Conservation (phyloP, 352 stramenopile genomes). For the Phytophthora uliginosa region DNA sequence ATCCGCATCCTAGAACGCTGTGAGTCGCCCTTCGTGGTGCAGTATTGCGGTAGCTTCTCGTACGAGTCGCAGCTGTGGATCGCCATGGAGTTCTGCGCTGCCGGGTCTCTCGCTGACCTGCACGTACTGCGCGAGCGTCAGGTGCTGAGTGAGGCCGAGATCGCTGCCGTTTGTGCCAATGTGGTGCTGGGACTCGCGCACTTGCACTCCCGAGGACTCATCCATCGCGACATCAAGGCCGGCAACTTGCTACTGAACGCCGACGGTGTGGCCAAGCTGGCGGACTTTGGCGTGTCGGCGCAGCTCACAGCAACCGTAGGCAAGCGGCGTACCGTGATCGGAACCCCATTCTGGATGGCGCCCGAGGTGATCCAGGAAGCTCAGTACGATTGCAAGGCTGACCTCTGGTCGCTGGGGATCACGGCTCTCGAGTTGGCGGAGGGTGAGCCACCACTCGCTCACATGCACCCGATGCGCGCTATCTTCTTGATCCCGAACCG, state of each 20-base stretch:
- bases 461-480: constrained; percentile 91
- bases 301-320: constrained; percentile 92
- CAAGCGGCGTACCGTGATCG: constrained; percentile 92
- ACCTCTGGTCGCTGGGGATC: constrained; percentile 90
- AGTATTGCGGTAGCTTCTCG: constrained; percentile 88
- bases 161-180: constrained; percentile 80
- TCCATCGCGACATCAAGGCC: constrained; percentile 93
- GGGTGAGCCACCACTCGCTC: constrained; percentile 82
- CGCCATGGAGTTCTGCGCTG: constrained; percentile 91
- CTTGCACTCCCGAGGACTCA: constrained; percentile 80
- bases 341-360: constrained; percentile 94
- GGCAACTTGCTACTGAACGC: constrained; percentile 85
- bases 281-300: constrained; percentile 93
- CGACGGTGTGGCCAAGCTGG: constrained; percentile 83
- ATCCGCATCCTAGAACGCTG: constrained; percentile 89
- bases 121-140: constrained; percentile 59
- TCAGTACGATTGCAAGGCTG: constrained; percentile 85
- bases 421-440: constrained; percentile 93
- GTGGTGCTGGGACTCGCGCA: constrained; percentile 81
- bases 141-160: constrained; percentile 70
- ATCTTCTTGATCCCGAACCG: constrained; percentile 87
- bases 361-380: constrained; percentile 93
- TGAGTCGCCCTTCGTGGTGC: constrained; percentile 84
- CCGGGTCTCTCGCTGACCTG: constrained; percentile 86
- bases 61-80: constrained; percentile 87